Evolutionary conservation across 768 basidiomycete species (phyloP), one percentile per base, ranked within the genome.

Genomic region (Grammothele lineata): DNA sequence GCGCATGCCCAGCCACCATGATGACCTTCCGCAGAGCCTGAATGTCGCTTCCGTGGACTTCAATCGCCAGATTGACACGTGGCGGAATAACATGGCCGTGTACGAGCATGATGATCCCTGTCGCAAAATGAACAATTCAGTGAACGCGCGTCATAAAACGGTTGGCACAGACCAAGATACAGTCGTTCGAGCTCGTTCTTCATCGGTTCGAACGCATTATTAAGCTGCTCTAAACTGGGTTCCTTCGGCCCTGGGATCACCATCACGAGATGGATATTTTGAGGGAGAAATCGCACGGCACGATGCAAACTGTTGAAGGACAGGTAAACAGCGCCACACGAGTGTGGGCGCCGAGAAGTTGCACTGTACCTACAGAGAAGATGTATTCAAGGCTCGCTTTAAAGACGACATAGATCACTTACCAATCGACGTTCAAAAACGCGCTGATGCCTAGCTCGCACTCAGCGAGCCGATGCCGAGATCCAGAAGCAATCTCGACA

Each of bases 321-420:
- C 3, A 42, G 3, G 19, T 48, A 48, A 1, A 48, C n/a, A 7
- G 22, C 47, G 18, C 47, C 40, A 14, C 2, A 7, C 1, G 47
- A 48, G n/a, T 48, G 47, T 2, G 40, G 40, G 4, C 47, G n/a
- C n/a, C n/a, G n/a, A n/a, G n/a, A n/a, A n/a, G 34, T 12, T 35
- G n/a, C n/a, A n/a, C n/a, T n/a, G n/a, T n/a, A n/a, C n/a, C n/a
- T n/a, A n/a, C n/a, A n/a, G n/a, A n/a, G n/a, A n/a, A n/a, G n/a
- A n/a, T n/a, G n/a, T n/a, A n/a, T n/a, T n/a, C n/a, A n/a, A n/a
- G n/a, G n/a, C n/a, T n/a, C n/a, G n/a, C n/a, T n/a, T n/a, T n/a
- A n/a, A n/a, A n/a, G n/a, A n/a, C n/a, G n/a, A n/a, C n/a, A n/a
- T n/a, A n/a, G n/a, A n/a, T n/a, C n/a, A 23, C 45, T 1, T 24